Conservation (phyloP, 345 rosid species). For the Passiflora organensis region DNA sequence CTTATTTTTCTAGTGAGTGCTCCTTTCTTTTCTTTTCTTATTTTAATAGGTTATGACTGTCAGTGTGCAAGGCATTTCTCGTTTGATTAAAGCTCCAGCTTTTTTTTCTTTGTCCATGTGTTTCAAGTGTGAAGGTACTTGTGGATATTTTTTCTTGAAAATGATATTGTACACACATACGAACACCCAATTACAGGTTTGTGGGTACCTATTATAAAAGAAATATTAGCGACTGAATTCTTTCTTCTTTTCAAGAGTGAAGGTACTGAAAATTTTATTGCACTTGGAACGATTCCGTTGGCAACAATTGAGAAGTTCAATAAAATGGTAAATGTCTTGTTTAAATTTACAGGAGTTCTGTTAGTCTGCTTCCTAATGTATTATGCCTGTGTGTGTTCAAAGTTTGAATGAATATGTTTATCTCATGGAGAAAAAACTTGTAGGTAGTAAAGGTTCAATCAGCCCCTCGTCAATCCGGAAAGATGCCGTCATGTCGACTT, state of each 20-base stretch:
- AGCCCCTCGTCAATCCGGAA: constrained; percentile 50
- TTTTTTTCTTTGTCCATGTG: not conserved
- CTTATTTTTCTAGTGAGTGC: constrained; percentile 80
- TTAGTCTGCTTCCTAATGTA: too few species aligned
- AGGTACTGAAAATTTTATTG: constrained; percentile 62
- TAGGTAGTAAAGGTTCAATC: constrained; percentile 66
- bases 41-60: too few species aligned
- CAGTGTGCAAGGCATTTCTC: too few species aligned
- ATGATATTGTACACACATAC: too few species aligned
- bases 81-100: not conserved
- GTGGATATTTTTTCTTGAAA: too few species aligned
- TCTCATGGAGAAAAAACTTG: not conserved
- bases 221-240: not conserved
- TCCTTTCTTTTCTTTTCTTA: not conserved
- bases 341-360: not conserved
- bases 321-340: constrained; percentile 57
- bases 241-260: constrained; percentile 54
- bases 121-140: too few species aligned
- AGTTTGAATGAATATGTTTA: too few species aligned
- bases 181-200: too few species aligned
- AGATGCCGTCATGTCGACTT: constrained; percentile 61
- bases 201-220: not conserved
- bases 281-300: constrained; percentile 81
- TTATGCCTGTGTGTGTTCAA: too few species aligned
- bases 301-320: constrained; percentile 84